Conservation (phyloP, 192 early-diverging fungal species). For the Umbelopsis sp. region DNA sequence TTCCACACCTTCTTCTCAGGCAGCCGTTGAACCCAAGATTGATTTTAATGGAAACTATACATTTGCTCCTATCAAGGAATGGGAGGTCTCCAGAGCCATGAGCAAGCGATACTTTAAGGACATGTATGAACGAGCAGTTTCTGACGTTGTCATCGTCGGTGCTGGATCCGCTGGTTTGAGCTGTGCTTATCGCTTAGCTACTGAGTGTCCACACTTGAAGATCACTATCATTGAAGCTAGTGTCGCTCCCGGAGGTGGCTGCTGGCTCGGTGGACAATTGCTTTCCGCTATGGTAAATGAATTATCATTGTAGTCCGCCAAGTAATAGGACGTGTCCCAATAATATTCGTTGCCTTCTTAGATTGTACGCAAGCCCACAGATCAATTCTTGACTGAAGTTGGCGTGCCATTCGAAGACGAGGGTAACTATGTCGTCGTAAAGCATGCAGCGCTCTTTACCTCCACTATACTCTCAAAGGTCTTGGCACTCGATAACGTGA, state of each 20-base stretch:
- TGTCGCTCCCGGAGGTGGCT: constrained; percentile 73
- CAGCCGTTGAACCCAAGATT: neutral
- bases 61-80: constrained; percentile 66
- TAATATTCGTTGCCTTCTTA: neutral
- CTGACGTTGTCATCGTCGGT: constrained; percentile 77
- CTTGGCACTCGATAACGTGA: constrained; percentile 63
- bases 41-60: constrained; percentile 27
- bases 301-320: too few species aligned
- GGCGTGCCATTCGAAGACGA: constrained; percentile 72
- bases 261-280: constrained; percentile 76
- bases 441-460: constrained; percentile 76
- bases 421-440: constrained; percentile 73
- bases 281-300: constrained; percentile 60
- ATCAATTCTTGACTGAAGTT: constrained; percentile 65
- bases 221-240: constrained; percentile 72
- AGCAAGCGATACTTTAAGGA: constrained; percentile 68
- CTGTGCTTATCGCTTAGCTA: constrained; percentile 64
- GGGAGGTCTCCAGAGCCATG: constrained; percentile 66
- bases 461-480: constrained; percentile 71
- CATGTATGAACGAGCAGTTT: constrained; percentile 64
- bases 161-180: constrained; percentile 71
- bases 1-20: neutral
- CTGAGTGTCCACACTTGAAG: constrained; percentile 66
- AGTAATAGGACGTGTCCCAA: too few species aligned
- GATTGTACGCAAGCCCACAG: constrained; percentile 71